These are phyloP conservation scores for Euphrasia arctica DNA, from an alignment of 305 asterid species.

Conservation along the genomic window DNA sequence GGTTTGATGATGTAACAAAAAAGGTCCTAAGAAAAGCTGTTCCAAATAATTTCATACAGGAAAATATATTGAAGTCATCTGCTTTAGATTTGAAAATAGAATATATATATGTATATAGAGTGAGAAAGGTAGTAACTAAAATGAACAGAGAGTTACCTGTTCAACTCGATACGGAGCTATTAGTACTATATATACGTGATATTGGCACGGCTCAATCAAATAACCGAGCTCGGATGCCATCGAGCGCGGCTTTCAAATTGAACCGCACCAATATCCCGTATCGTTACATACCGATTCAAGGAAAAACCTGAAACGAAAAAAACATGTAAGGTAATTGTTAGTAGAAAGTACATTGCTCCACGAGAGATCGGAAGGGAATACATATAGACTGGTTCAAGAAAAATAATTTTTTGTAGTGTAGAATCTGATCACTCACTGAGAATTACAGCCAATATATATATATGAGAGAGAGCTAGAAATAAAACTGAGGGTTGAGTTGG, in stretches of 20 bases:
- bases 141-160: not conserved
- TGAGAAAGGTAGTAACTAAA: too few species aligned
- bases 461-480: slow-evolving; percentile 19
- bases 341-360: slow-evolving; percentile 11
- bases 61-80: too few species aligned
- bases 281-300: not conserved
- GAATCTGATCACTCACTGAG: slow-evolving; percentile 12
- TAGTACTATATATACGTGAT: slow-evolving; percentile 50
- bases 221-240: slow-evolving; percentile 44
- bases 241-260: slow-evolving; percentile 73
- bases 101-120: too few species aligned
- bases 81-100: too few species aligned
- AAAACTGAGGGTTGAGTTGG: not conserved
- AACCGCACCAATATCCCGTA: slow-evolving; percentile 94
- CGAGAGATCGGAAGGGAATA: slow-evolving; percentile 18
- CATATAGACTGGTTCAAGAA: slow-evolving; percentile 3
- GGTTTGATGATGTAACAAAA: too few species aligned
- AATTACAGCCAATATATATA: slow-evolving; percentile 20
- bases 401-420: slow-evolving; percentile 20
- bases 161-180: not conserved
- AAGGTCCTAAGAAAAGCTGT: too few species aligned
- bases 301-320: not conserved
- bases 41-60: too few species aligned
- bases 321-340: not conserved
- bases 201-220: slow-evolving; percentile 99